phyloP scores from a whole-genome alignment of 2,329 filamentous ascomycete genomes.

The Clonostachys sp. region DNA sequence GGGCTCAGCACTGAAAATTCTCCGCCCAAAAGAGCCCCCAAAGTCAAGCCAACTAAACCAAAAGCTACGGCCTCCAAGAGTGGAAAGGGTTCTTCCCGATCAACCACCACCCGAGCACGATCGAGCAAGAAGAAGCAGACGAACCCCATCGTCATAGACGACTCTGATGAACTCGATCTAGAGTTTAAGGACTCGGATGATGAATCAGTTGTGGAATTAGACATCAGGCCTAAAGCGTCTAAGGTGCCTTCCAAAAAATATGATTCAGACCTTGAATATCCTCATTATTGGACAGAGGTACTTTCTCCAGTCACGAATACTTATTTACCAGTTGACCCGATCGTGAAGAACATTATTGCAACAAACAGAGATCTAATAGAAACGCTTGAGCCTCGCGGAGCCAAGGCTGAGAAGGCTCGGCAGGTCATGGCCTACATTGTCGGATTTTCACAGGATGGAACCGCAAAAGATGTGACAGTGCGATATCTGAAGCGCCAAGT shows the following conservation, averaged over 20 bases:
- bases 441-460: slow-evolving; percentile 76
- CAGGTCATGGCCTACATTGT: slow-evolving; percentile 90
- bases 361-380: slow-evolving; percentile 68
- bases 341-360: slow-evolving; percentile 65
- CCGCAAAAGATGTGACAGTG: slow-evolving; percentile 91
- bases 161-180: slow-evolving; percentile 38
- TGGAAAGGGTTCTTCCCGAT: slow-evolving; percentile 2
- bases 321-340: slow-evolving; percentile 73
- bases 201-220: slow-evolving; percentile 54
- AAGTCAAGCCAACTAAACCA: neutral
- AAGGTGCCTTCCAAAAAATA: slow-evolving; percentile 42
- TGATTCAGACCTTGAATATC: slow-evolving; percentile 75
- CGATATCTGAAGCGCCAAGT: slow-evolving; percentile 80
- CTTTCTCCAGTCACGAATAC: slow-evolving; percentile 77
- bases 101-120: neutral
- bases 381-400: slow-evolving; percentile 77
- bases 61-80: neutral
- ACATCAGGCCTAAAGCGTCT: slow-evolving; percentile 30
- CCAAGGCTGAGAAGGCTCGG: slow-evolving; percentile 77
- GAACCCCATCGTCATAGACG: slow-evolving; percentile 15
- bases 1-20: neutral
- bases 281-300: slow-evolving; percentile 91
- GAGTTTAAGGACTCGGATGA: slow-evolving; percentile 48
- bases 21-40: neutral
- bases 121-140: slow-evolving; percentile 1